These are phyloP conservation scores for Pyrenophora seminiperda DNA, from an alignment of 2,329 filamentous ascomycete genomes.

Conservation along the genomic window DNA sequence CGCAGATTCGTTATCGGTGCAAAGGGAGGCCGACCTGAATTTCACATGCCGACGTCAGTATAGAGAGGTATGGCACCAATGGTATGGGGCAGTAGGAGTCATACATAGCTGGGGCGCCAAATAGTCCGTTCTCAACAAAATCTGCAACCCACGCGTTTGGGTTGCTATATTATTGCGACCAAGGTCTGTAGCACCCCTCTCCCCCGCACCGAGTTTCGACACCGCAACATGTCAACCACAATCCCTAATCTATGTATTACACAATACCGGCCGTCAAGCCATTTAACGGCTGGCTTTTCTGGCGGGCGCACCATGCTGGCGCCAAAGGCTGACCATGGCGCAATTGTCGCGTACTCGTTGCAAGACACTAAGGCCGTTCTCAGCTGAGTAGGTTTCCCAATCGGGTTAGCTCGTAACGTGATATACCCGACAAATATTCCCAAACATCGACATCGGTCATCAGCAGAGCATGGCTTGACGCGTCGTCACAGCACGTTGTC, in stretches of 20 bases:
- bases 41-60: conserved; percentile 14
- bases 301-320: too few relatives aligned
- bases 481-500: conserved; percentile 11
- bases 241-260: conserved; percentile 15
- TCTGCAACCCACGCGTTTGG: conserved; percentile 2
- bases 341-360: too few relatives aligned
- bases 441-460: background rate
- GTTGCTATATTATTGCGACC: background rate
- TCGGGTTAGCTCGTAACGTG: background rate
- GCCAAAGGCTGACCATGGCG: too few relatives aligned
- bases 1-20: conserved; percentile 6
- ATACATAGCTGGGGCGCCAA: conserved; percentile 7
- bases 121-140: conserved; percentile 8
- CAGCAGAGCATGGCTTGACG: conserved; percentile 7
- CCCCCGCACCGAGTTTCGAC: too few relatives aligned
- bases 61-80: background rate
- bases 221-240: too few relatives aligned
- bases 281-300: too few relatives aligned
- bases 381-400: too few relatives aligned
- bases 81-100: conserved; percentile 7
- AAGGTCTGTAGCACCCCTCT: too few relatives aligned
- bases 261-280: background rate
- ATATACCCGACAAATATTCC: background rate
- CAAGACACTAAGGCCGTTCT: too few relatives aligned
- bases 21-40: background rate